These are phyloP conservation scores for Bondarzewia mesenterica DNA, from an alignment of 1,284 basidiomycete genomes.

Conservation along the genomic window DNA sequence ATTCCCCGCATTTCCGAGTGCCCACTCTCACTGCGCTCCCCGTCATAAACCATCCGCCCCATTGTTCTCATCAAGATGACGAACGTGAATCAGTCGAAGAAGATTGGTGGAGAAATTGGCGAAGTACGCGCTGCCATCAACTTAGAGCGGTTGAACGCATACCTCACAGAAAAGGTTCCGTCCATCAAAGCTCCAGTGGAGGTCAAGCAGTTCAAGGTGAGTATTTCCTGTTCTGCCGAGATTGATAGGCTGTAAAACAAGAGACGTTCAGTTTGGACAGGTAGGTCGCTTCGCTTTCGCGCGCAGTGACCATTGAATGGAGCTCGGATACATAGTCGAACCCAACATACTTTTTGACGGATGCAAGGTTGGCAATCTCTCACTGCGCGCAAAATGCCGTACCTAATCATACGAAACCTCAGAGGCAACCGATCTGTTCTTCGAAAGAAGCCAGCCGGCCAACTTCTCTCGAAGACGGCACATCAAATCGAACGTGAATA, in stretches of 20 bases:
- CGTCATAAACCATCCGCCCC: neutral
- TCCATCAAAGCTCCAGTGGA: constrained; percentile 60
- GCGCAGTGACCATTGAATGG: constrained; percentile 1
- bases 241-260: neutral
- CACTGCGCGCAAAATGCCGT: neutral
- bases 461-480: constrained; percentile 80
- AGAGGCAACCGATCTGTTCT: constrained; percentile 73
- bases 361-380: constrained; percentile 42
- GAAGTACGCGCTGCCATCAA: constrained; percentile 68
- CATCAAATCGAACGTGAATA: constrained; percentile 95
- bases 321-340: constrained; percentile 57
- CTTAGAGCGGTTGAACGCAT: constrained; percentile 56
- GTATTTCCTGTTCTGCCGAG: too few species aligned
- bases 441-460: constrained; percentile 89
- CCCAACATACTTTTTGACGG: constrained; percentile 88
- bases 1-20: neutral
- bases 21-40: neutral
- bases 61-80: neutral
- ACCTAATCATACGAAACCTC: constrained; percentile 5
- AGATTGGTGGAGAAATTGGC: constrained; percentile 62
- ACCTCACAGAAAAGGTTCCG: constrained; percentile 52
- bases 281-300: constrained; percentile 24
- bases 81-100: neutral
- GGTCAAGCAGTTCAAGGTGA: constrained; percentile 88
- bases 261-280: constrained; percentile 66